Percentiles rank a stretch among this genome's conserved stretches.
Evolutionary conservation across 139 green algal species (phyloP).

Genomic region (Volvox reticuliferus): DNA sequence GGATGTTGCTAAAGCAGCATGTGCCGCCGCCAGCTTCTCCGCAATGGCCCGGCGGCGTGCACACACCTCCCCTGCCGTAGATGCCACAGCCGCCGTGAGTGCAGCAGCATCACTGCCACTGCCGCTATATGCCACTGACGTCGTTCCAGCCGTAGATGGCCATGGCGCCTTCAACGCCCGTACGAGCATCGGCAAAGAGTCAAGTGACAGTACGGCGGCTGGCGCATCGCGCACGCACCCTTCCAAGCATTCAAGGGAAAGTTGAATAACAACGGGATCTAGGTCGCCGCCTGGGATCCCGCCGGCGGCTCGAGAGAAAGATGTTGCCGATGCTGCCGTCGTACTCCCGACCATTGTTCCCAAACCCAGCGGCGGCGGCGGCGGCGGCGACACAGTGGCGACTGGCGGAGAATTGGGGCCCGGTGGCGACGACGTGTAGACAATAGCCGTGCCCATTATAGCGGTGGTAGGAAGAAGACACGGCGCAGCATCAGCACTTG

Average conservation of each 20-base stretch:
- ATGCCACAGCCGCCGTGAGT: background rate
- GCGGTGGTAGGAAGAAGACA: background rate
- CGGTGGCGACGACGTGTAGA: background rate
- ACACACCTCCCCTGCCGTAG: background rate
- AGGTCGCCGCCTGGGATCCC: background rate
- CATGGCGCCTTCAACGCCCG: conserved; percentile 5
- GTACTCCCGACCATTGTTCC: background rate
- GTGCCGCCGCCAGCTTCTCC: background rate
- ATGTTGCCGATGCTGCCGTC: no score
- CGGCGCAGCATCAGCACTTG: background rate
- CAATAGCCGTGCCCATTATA: background rate
- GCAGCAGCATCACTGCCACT: background rate
- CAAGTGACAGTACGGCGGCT: conserved; percentile 9
- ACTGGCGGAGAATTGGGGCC: background rate
- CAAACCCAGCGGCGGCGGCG: background rate
- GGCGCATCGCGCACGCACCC: background rate
- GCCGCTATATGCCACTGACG: background rate
- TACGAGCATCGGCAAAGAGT: conserved; percentile 18
- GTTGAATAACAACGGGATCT: background rate
- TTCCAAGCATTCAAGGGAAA: conserved; percentile 18
- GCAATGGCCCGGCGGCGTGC: background rate
- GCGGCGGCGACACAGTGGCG: background rate
- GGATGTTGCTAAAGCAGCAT: background rate
- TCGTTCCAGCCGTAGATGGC: background rate
- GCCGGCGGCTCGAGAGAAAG: background rate